phyloP scores from a whole-genome alignment of 2,329 filamentous ascomycete species.

The Neonectria sp. region DNA sequence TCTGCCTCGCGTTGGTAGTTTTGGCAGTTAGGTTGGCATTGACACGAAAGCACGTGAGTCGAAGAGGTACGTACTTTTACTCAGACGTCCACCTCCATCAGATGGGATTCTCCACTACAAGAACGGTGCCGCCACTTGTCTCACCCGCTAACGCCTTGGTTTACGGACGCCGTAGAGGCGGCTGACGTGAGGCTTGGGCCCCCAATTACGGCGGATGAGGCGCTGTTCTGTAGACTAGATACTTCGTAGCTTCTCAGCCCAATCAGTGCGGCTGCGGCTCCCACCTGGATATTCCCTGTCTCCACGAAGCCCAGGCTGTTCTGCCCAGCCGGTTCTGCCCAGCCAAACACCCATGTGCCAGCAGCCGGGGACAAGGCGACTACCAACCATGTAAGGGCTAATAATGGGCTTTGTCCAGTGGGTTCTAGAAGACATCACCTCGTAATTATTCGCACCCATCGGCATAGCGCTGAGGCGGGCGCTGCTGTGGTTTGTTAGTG shows the following conservation, averaged over 20 bases:
- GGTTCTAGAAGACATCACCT: not conserved
- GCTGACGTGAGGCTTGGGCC: slow-evolving; percentile 42
- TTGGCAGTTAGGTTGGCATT: slow-evolving; percentile 28
- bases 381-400: not conserved
- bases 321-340: not conserved
- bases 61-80: slow-evolving; percentile 11
- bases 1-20: slow-evolving; percentile 6
- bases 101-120: not conserved
- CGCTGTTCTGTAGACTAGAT: not conserved
- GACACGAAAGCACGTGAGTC: slow-evolving; percentile 46
- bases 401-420: slow-evolving; percentile 2
- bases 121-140: not conserved
- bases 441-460: slow-evolving; percentile 13
- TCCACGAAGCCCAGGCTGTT: not conserved
- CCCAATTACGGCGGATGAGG: slow-evolving; percentile 31
- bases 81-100: too few relatives aligned
- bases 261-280: slow-evolving; percentile 35
- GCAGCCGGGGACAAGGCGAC: slow-evolving; percentile 2
- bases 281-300: slow-evolving; percentile 28
- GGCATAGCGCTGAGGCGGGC: slow-evolving; percentile 9
- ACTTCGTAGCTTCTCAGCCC: slow-evolving; percentile 23
- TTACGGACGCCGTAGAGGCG: not conserved
- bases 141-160: not conserved
- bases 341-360: not conserved
- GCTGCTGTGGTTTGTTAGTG: not conserved